Evolutionary conservation across 495 filamentous ascomycete genomes (phyloP), one percentile per base, ranked within the genome.

Genomic region (Neurospora sp.): DNA sequence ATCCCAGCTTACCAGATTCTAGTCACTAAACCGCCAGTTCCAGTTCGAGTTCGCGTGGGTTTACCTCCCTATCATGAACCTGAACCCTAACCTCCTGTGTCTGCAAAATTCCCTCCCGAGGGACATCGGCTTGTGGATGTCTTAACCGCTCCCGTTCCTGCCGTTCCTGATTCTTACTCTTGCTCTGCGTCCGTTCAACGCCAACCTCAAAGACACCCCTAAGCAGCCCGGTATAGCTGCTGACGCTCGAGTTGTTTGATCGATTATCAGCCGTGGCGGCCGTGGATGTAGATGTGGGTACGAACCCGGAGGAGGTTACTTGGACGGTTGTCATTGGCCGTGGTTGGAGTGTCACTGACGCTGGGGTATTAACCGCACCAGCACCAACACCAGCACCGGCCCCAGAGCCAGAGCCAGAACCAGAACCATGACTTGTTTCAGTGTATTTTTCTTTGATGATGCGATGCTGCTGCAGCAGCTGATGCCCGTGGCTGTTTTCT

Each of bases 61-160:
- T 5, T 7, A 4, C 44, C 2, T 37, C 59, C 18, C 39, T 35
- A 23, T 76, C 39, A 38, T 72, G 70, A 3, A 72, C 71, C 37
- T 69, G 59, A 10, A 73, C 72, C 11, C 70, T 74, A 69, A 77
- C 71, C 76, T 77, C 74, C 39, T 76, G 76, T 5, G 48, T 76
- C 72, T 76, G 74, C 44, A 70, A 37, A 37, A 77, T 75, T 69
- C 44, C 71, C 5, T 46, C 48, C 18, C 1, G 20, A 23, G 5
- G 46, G 5, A 1, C 5, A 54, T 39, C 9, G 31, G 14, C 27
- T 23, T 31, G 11, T 69, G 16, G 39, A 39, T 18, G 37, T 42
- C 70, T 11, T 5, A 27, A 8, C 71, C 7, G 31, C 41, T 38
- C 44, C n/a, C 16, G 31, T 5, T 46, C 14, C 12, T n/a, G 27